Evolutionary conservation across 441 rosid genomes (phyloP).

Genomic region (Erysimum pusillum): DNA sequence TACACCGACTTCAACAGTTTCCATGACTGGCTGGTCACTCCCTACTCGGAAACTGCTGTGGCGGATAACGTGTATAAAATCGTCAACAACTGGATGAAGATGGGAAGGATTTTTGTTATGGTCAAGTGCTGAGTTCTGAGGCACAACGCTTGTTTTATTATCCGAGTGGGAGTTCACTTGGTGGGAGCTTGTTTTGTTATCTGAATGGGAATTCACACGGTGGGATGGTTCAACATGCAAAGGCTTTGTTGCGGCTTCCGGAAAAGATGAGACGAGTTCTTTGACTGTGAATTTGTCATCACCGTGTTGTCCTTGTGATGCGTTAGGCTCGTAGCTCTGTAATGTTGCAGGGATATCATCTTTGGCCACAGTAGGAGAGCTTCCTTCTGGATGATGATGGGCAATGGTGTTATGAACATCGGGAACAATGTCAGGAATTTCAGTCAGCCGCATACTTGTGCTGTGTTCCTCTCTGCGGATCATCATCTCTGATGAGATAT

Average conservation of each 20-base stretch:
- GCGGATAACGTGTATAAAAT: constrained; percentile 83
- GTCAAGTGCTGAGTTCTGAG: constrained; percentile 54
- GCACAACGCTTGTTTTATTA: constrained; percentile 43
- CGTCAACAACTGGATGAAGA: constrained; percentile 73
- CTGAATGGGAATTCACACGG: constrained; percentile 46
- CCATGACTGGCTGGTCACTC: constrained; percentile 83
- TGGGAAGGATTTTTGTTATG: constrained; percentile 53
- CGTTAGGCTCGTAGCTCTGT: constrained; percentile 50
- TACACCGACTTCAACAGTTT: constrained; percentile 83
- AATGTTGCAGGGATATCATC: constrained; percentile 44
- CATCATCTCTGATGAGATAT: constrained; percentile 54
- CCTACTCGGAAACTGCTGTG: constrained; percentile 91
- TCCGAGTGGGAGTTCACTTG: constrained; percentile 51
- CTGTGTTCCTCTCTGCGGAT: constrained; percentile 44
- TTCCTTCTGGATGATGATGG: constrained; percentile 50
- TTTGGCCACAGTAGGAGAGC: constrained; percentile 36
- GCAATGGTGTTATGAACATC: constrained; percentile 46
- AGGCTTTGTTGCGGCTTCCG: constrained; percentile 49
- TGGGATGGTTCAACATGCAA: constrained; percentile 51
- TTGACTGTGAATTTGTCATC: constrained; percentile 76
- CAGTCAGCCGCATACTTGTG: constrained; percentile 48
- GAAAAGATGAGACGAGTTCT: constrained; percentile 65
- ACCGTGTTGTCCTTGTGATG: constrained; percentile 53
- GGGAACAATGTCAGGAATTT: constrained; percentile 47
- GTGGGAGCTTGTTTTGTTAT: constrained; percentile 50